These are phyloP conservation scores for Mortierella sp. DNA, from an alignment of 371 early-diverging fungal genomes.

Conservation along the genomic window DNA sequence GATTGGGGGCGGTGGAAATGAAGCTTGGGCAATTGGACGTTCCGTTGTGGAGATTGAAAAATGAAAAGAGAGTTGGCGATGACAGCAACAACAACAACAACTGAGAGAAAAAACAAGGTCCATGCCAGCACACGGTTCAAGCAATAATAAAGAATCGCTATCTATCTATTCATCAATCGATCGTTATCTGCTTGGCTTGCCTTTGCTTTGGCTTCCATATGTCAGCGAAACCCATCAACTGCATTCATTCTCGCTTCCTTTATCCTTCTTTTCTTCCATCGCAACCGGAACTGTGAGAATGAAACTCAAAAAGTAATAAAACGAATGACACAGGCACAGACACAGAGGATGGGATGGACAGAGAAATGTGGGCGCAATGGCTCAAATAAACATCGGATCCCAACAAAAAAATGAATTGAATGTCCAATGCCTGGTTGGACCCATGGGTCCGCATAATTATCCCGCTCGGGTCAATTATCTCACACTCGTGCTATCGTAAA, in stretches of 20 bases:
- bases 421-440: neutral
- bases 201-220: no score
- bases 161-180: neutral
- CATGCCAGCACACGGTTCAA: neutral
- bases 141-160: neutral
- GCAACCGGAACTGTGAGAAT: neutral
- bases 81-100: neutral
- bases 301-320: no score
- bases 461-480: neutral
- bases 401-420: neutral
- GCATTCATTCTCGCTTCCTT: neutral
- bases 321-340: neutral
- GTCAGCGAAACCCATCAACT: neutral
- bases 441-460: neutral
- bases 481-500: neutral
- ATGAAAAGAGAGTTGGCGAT: neutral
- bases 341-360: neutral
- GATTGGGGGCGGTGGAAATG: neutral
- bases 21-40: neutral
- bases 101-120: neutral
- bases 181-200: neutral
- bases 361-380: neutral
- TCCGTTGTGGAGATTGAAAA: conserved; percentile 2
- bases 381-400: neutral
- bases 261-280: neutral